Conservation (phyloP, 192 early-diverging fungal species). For the Entomortierella lignicola region DNA sequence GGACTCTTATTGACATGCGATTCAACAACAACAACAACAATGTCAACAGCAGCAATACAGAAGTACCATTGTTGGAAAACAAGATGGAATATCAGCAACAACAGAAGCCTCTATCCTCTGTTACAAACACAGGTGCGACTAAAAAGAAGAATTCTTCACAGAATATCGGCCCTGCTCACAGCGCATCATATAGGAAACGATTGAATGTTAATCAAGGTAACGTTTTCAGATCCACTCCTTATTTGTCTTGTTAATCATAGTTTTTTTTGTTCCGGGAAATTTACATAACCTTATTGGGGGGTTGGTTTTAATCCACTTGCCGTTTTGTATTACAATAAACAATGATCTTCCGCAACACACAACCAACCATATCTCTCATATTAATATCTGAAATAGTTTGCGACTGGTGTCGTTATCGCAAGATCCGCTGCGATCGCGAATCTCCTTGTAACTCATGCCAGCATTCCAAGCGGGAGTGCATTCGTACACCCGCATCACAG, state of each 20-base stretch:
- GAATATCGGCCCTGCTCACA: slow-evolving; percentile 26
- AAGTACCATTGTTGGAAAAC: not conserved
- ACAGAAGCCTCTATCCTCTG: not conserved
- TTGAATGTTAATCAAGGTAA: slow-evolving; percentile 55
- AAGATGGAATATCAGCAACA: not conserved
- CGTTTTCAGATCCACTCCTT: not conserved
- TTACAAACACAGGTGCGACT: not conserved
- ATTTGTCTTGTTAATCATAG: not conserved
- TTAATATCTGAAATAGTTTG: slow-evolving; percentile 31
- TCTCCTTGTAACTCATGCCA: slow-evolving; percentile 50
- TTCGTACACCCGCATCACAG: slow-evolving; percentile 41
- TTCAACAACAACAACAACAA: not conserved
- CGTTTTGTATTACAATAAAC: too few relatives aligned
- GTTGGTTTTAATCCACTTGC: too few relatives aligned
- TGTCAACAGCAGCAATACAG: not conserved
- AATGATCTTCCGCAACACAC: not conserved
- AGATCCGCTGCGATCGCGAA: slow-evolving; percentile 49
- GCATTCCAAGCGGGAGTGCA: slow-evolving; percentile 53
- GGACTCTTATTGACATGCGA: not conserved
- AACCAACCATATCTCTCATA: not conserved
- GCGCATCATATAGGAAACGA: slow-evolving; percentile 44
- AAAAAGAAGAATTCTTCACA: slow-evolving; percentile 29
- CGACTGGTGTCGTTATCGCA: slow-evolving; percentile 53
- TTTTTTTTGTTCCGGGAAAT: not conserved
- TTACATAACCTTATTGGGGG: slow-evolving; percentile 1